Evolutionary conservation across 2,329 filamentous ascomycete genomes (phyloP).

Genomic region (Amauroascus verrucosus): DNA sequence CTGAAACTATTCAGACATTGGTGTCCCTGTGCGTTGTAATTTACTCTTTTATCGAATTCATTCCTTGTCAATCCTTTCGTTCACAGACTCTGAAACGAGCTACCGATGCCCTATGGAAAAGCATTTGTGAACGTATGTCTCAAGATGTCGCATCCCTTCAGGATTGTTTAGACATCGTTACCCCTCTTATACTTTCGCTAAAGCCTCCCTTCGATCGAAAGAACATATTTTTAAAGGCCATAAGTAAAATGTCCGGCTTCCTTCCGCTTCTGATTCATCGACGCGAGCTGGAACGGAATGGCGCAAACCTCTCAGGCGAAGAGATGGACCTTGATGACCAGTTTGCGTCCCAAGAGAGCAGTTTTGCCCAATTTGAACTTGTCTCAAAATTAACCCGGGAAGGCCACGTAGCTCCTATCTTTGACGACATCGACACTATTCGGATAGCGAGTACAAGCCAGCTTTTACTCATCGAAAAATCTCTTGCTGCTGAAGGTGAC

Average conservation of each 20-base stretch:
- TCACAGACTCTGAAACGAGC: conserved; percentile 23
- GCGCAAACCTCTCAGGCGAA: conserved; percentile 21
- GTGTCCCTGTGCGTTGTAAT: conserved; percentile 40
- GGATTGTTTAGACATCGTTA: conserved; percentile 26
- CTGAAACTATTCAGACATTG: conserved; percentile 43
- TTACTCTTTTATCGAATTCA: conserved; percentile 29
- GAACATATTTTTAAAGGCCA: conserved; percentile 19
- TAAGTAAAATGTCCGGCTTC: conserved; percentile 25
- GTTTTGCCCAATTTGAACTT: conserved; percentile 17
- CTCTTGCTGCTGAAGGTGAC: conserved; percentile 6
- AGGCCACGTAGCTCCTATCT: conserved; percentile 20
- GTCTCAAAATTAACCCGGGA: conserved; percentile 27
- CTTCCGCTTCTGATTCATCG: conserved; percentile 25
- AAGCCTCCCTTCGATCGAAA: conserved; percentile 17
- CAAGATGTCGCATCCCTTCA: conserved; percentile 24
- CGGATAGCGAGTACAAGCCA: conserved; percentile 30
- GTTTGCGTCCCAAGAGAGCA: conserved; percentile 23
- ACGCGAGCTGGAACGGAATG: conserved; percentile 19
- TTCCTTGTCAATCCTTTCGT: conserved; percentile 26
- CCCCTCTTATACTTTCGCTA: conserved; percentile 25
- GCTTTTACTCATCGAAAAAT: conserved; percentile 25
- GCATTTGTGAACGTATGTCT: conserved; percentile 27
- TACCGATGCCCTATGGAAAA: conserved; percentile 26
- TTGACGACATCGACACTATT: conserved; percentile 28
- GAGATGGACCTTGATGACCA: conserved; percentile 38